Conservation (phyloP, 441 rosid genomes). For the Bruguiera hainesii region DNA sequence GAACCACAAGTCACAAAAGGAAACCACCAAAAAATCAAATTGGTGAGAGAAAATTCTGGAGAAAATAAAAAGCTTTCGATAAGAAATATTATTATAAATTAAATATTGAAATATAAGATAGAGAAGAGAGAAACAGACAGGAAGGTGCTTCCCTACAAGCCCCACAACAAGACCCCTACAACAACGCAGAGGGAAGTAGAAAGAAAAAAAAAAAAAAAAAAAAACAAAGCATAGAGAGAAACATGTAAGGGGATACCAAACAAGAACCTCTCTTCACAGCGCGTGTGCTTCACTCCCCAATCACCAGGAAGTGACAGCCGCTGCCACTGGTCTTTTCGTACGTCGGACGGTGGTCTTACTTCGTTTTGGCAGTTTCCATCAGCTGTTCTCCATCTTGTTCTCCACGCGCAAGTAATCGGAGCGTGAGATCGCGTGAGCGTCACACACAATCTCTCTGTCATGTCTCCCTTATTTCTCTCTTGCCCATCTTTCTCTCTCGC, state of each 20-base stretch:
- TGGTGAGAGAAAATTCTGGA: background rate
- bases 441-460: constrained; percentile 9
- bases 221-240: constrained; percentile 25
- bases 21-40: constrained; percentile 26
- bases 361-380: constrained; percentile 40
- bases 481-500: constrained; percentile 16
- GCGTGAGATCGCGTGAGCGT: constrained; percentile 18
- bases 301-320: constrained; percentile 41
- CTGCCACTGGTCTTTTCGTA: constrained; percentile 48
- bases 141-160: constrained; percentile 33
- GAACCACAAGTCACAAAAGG: constrained; percentile 39
- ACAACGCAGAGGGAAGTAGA: constrained; percentile 12
- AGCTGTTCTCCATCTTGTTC: constrained; percentile 14
- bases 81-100: background rate
- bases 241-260: constrained; percentile 43
- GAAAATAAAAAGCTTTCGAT: background rate
- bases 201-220: constrained; percentile 1
- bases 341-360: constrained; percentile 50
- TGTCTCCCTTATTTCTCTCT: constrained; percentile 11
- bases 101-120: background rate
- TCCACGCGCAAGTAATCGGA: constrained; percentile 32
- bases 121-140: constrained; percentile 33
- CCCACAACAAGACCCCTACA: constrained; percentile 23
- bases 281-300: constrained; percentile 49
- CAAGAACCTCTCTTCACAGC: constrained; percentile 27